These are phyloP conservation scores for Dianthus caryophyllus DNA, from an alignment of 148 eudicot species.

Conservation along the genomic window DNA sequence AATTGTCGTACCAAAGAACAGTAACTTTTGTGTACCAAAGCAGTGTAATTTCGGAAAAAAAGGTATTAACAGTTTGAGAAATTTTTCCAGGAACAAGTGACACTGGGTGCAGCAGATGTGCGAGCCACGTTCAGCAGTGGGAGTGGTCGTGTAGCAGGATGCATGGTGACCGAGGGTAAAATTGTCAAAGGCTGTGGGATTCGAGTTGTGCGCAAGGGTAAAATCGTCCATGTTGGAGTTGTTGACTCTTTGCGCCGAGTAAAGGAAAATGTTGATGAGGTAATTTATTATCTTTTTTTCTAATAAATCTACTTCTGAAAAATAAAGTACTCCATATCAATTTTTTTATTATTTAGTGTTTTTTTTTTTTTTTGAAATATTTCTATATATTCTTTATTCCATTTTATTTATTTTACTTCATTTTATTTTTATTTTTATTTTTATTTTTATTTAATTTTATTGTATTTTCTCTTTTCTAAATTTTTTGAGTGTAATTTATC, in stretches of 20 bases:
- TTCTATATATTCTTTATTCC: too few relatives aligned
- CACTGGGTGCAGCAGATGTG: conserved; percentile 81
- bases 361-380: too few relatives aligned
- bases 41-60: background rate
- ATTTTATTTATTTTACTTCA: too few relatives aligned
- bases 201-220: conserved; percentile 65
- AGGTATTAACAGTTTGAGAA: background rate
- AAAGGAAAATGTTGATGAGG: conserved; percentile 93
- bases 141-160: conserved; percentile 98
- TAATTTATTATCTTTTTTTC: conserved; percentile 12
- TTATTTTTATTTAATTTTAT: too few relatives aligned
- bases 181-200: conserved; percentile 76
- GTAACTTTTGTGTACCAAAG: background rate
- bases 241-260: conserved; percentile 85
- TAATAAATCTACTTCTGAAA: background rate
- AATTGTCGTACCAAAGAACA: background rate
- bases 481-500: too few relatives aligned
- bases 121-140: conserved; percentile 93
- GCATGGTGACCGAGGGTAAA: conserved; percentile 96
- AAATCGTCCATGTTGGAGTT: conserved; percentile 58
- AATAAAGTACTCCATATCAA: too few relatives aligned
- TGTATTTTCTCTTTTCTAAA: too few relatives aligned
- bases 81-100: conserved; percentile 61
- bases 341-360: too few relatives aligned
- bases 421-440: too few relatives aligned